These are phyloP conservation scores for Dalbergia cochinchinensis DNA, from an alignment of 306 rosid species.

Conservation along the genomic window DNA sequence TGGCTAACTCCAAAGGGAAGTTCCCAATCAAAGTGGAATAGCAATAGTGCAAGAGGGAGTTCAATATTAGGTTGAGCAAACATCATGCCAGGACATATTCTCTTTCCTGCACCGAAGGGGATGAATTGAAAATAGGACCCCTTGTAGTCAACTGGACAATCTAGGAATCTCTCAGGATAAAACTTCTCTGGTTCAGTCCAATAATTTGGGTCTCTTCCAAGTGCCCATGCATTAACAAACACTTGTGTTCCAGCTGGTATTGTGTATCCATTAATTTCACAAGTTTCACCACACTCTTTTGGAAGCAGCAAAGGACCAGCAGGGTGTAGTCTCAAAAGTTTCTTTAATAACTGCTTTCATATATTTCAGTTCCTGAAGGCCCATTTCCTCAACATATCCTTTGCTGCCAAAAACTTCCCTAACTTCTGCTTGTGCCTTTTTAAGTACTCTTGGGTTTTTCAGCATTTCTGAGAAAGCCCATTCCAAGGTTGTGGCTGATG, in stretches of 20 bases:
- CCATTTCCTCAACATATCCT: constrained; percentile 28
- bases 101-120: constrained; percentile 43
- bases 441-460: constrained; percentile 42
- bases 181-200: constrained; percentile 46
- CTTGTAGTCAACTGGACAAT: constrained; percentile 31
- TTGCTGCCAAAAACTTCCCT: constrained; percentile 19
- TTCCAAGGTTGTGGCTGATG: constrained; percentile 37
- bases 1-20: constrained; percentile 41
- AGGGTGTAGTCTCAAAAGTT: constrained; percentile 48
- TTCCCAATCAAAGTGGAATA: constrained; percentile 46
- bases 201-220: constrained; percentile 38
- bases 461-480: constrained; percentile 47
- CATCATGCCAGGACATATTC: constrained; percentile 39
- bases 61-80: constrained; percentile 28
- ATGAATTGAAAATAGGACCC: constrained; percentile 38
- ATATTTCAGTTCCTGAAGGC: constrained; percentile 34
- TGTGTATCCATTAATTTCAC: constrained; percentile 43
- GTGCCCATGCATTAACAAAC: constrained; percentile 37
- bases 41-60: constrained; percentile 39
- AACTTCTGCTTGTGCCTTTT: constrained; percentile 42
- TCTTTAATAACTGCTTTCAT: constrained; percentile 43
- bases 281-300: constrained; percentile 43
- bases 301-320: constrained; percentile 33
- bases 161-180: constrained; percentile 45
- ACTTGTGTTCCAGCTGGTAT: constrained; percentile 35